Base-by-base conservation (phyloP, 441 rosid genomes). In the Eutrema salsugineum region DNA sequence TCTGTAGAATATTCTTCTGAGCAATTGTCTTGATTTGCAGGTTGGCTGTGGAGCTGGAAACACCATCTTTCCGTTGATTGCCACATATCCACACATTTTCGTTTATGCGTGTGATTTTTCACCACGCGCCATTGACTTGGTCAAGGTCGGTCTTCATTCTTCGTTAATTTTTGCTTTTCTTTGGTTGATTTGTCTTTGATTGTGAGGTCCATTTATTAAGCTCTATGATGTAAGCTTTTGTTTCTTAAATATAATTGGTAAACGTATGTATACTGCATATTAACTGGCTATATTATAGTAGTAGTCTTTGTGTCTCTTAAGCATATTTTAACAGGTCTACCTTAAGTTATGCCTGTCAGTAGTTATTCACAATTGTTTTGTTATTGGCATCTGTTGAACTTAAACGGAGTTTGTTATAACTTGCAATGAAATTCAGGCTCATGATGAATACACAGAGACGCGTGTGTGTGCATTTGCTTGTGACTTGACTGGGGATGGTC, bases 41-140 rank as follows among this genome's bases (percentile, higher is more conserved):
- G 87, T 91, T 73, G 97, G 99, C 17, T 91, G 97, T 78, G 99
- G 98, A 71, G 96, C 93, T 81, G 98, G 97, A 76, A 94, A 94
- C 80, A 87, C 97, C 28, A 83, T 84, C 36, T 91, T 86, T 75
- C 99, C 99, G 43, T 77, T 91, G 77, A 71, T 90, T 78, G 84
- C 97, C 38, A 85, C 85, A 15, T 91, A 86, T 70, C 93, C 94
- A 28, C 81, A 90, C 79, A 80, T 85, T 79, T 94, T 87, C 62
- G 84, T 91, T 63, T 88, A 90, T 76, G 97, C 96, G 4, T 94
- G 99, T 56, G 97, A 94, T 81, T 94, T 94, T 79, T 91, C 96
- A 24, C 88, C 84, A 2, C 94, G 91, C 14, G 97, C 97, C 10
- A 85, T 94, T 59, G 73, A 88, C 75, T 86, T 94, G 84, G 93